Conservation (phyloP, 441 rosid species). For the Geranium incanum region DNA sequence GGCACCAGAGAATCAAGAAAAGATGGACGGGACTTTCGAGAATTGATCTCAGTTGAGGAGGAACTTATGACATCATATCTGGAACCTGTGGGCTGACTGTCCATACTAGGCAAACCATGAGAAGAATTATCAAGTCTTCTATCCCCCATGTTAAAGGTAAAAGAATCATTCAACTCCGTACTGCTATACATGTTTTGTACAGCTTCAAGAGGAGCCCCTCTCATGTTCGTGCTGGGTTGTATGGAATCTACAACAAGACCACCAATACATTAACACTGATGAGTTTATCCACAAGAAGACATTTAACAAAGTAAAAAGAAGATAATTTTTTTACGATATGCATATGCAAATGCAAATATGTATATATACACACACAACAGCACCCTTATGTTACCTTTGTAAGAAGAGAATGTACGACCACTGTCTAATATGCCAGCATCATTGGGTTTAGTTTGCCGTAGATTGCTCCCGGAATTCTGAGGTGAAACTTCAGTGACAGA, state of each 20-base stretch:
- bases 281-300: slow-evolving; percentile 20
- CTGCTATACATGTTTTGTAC: slow-evolving; percentile 26
- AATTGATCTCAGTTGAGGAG: slow-evolving; percentile 42
- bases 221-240: slow-evolving; percentile 30
- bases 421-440: slow-evolving; percentile 24
- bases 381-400: slow-evolving; percentile 29
- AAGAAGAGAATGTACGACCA: slow-evolving; percentile 31
- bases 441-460: slow-evolving; percentile 28
- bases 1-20: slow-evolving; percentile 75
- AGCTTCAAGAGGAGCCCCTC: slow-evolving; percentile 38
- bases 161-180: slow-evolving; percentile 27
- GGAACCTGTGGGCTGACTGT: slow-evolving; percentile 38
- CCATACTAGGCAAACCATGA: slow-evolving; percentile 30
- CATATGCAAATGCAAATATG: neutral
- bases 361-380: slow-evolving; percentile 7
- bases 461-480: slow-evolving; percentile 25
- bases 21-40: slow-evolving; percentile 71
- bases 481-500: slow-evolving; percentile 22
- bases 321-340: neutral
- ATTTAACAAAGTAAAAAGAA: neutral
- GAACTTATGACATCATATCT: slow-evolving; percentile 40
- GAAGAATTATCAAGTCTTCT: slow-evolving; percentile 40
- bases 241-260: slow-evolving; percentile 34
- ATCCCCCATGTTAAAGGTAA: slow-evolving; percentile 28
- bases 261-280: slow-evolving; percentile 13